A percentile compares a stretch with the other conserved stretches of the same genome.
phyloP scores from a whole-genome alignment of 768 basidiomycete genomes.

The Wakefieldia striispora region DNA sequence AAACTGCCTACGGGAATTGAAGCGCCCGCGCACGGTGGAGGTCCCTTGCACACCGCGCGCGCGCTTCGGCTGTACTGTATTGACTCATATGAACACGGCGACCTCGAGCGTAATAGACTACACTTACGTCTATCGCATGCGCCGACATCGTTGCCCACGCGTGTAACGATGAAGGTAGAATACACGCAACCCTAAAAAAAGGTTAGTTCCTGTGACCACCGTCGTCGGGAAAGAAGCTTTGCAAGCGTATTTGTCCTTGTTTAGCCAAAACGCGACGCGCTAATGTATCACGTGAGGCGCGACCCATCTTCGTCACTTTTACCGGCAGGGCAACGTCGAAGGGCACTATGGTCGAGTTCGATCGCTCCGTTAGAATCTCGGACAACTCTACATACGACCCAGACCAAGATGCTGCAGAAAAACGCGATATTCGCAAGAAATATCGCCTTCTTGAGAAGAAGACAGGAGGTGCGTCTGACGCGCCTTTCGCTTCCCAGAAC shows the following conservation, averaged over 20 bases:
- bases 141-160: slow-evolving; percentile 9
- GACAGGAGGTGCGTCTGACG: slow-evolving; percentile 54
- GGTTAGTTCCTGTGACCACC: background rate
- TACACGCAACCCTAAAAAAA: background rate
- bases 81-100: slow-evolving; percentile 8
- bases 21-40: slow-evolving; percentile 55
- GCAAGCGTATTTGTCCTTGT: slow-evolving; percentile 17
- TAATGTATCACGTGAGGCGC: slow-evolving; percentile 20
- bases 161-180: background rate
- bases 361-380: slow-evolving; percentile 2
- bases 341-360: slow-evolving; percentile 19
- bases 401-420: slow-evolving; percentile 80
- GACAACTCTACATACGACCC: slow-evolving; percentile 65
- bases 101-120: background rate
- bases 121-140: slow-evolving; percentile 34
- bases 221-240: background rate
- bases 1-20: slow-evolving; percentile 53
- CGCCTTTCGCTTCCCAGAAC: background rate
- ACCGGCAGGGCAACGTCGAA: background rate
- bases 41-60: slow-evolving; percentile 67
- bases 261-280: slow-evolving; percentile 25
- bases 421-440: slow-evolving; percentile 67
- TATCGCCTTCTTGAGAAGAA: slow-evolving; percentile 66
- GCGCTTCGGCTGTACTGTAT: slow-evolving; percentile 69
- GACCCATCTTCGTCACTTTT: background rate